Evolutionary conservation across 108 stramenopile genomes (phyloP).

Genomic region (Cyclotella cryptica): DNA sequence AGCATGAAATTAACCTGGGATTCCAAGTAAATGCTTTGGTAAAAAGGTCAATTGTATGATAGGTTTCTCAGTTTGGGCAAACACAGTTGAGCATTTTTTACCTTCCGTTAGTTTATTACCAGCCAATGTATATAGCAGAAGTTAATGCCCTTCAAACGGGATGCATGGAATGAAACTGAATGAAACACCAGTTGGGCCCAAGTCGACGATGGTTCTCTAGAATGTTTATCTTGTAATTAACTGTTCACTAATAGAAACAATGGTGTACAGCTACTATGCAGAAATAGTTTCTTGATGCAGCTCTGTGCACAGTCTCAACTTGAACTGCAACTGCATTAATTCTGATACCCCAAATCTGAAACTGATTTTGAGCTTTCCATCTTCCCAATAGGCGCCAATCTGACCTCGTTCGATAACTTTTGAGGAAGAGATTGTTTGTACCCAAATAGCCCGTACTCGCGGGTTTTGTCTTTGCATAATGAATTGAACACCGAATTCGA

Average conservation of each 20-base stretch:
- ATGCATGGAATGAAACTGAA: no score
- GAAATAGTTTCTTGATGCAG: background rate
- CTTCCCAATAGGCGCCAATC: slow-evolving; percentile 14
- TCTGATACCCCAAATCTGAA: background rate
- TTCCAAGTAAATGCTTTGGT: no score
- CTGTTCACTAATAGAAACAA: background rate
- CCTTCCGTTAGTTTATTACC: no score
- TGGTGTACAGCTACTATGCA: slow-evolving; percentile 3
- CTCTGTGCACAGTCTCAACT: background rate
- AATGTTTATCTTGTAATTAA: no score
- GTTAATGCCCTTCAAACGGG: no score
- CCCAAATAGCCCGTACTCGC: slow-evolving; percentile 51
- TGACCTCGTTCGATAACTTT: background rate
- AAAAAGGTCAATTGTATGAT: no score
- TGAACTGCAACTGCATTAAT: background rate
- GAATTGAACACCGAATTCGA: slow-evolving; percentile 48
- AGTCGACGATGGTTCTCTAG: no score
- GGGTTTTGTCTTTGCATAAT: slow-evolving; percentile 12
- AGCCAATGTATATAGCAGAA: no score
- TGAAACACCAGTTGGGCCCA: no score
- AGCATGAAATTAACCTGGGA: no score
- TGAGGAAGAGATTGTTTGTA: slow-evolving; percentile 13
- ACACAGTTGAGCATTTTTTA: no score
- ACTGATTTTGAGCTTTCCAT: background rate
- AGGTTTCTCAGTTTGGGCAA: no score